A percentile compares a stretch with the other conserved stretches of the same genome.
phyloP scores from a whole-genome alignment of 345 rosid genomes.

The Syzygium oleosum region DNA sequence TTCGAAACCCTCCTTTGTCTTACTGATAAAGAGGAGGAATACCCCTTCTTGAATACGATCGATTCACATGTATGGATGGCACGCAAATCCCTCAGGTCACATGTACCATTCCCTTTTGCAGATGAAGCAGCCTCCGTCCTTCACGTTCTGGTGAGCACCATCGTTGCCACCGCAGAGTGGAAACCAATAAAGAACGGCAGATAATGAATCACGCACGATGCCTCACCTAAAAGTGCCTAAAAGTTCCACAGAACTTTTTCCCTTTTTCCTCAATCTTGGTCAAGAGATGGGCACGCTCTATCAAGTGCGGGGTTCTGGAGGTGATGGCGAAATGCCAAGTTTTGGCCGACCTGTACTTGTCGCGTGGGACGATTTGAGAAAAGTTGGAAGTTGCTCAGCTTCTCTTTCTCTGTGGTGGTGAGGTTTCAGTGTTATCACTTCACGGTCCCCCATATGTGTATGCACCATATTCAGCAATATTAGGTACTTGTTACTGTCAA shows the following conservation, averaged over 20 bases:
- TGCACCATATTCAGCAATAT: neutral
- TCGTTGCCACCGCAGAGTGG: neutral
- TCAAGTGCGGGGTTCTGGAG: neutral
- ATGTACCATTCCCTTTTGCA: neutral
- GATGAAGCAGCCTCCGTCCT: neutral
- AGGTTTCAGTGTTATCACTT: neutral
- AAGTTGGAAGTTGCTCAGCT: neutral
- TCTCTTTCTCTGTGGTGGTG: neutral
- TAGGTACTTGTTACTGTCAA: conserved; percentile 3
- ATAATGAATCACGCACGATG: neutral
- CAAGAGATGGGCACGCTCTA: too few relatives aligned
- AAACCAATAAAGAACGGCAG: neutral
- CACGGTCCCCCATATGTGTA: conserved; percentile 2
- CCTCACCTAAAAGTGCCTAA: neutral
- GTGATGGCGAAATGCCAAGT: neutral
- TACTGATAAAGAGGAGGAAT: neutral
- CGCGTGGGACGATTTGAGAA: neutral
- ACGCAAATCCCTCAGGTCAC: neutral
- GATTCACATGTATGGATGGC: neutral
- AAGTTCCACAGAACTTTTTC: neutral
- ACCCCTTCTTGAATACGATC: neutral
- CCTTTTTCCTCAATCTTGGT: neutral
- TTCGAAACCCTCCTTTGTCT: neutral
- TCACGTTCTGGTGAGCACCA: neutral
- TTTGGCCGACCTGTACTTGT: neutral